Base-by-base conservation (phyloP, 257 asterid species). In the Anisodus tanguticus region DNA sequence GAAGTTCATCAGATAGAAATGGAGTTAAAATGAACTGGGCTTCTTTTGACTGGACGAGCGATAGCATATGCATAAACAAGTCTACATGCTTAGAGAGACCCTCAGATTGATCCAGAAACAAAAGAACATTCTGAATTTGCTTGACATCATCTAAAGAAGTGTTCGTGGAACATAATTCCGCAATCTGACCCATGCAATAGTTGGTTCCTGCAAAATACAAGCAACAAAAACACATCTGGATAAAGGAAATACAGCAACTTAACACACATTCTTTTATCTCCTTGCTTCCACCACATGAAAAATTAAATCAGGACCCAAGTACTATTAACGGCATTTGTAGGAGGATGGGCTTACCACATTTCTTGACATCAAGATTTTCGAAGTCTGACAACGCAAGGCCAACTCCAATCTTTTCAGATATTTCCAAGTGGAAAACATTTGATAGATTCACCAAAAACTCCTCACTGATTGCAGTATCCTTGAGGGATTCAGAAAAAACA, bases 331-430 rank as follows among this genome's bases (percentile, higher is more conserved):
- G 81, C 47, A 51, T 51, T 26, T 53, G 47, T 22, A 54, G 59
- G 87, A 57, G 54, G 78, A 67, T 84, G 83, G 51, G 88, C 95
- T 91, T 84, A 97, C 99, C 99, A 88, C 94, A 93, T 88, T 87
- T 90, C 89, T 93, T 88, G 87, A 92, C 84, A 54, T 92, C 95
- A 82, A 85, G 83, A 85, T 86, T 91, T 82, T 97, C 97, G 39
- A 98, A 92, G 84, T 89, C 91, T 9, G 96, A 93, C 88, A 97
- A 83, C 43, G 98, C 97, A 88, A 97, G 98, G 79, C 99, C 98
- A 87, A 93, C 80, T 64, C 93, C 94, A 83, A 97, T 88, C 86
- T 90, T 97, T 89, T 97, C 98, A 80, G 93, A 84, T 58, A 82
- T 85, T 8, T 93, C 89, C 90, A 97, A 86, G 26, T 83, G 89